These are phyloP conservation scores for Colletotrichum musae DNA, from an alignment of 2,329 filamentous ascomycete species.

Conservation along the genomic window DNA sequence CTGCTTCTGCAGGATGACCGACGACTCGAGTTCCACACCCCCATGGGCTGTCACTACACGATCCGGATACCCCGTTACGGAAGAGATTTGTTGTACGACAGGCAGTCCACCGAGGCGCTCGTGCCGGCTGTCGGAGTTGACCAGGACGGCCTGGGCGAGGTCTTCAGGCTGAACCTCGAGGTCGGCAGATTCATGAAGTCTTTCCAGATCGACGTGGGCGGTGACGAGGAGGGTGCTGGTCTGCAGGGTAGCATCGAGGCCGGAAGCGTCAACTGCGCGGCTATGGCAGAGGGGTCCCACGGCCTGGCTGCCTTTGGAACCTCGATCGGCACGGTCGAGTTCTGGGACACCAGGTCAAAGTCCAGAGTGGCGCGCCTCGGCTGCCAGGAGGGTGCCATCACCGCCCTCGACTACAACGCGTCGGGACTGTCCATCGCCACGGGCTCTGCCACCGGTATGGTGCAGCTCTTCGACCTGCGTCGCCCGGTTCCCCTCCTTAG, in stretches of 20 bases:
- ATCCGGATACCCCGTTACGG: slow-evolving; percentile 95
- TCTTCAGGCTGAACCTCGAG: slow-evolving; percentile 93
- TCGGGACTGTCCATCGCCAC: slow-evolving; percentile 89
- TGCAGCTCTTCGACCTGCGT: slow-evolving; percentile 93
- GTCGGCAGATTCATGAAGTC: slow-evolving; percentile 94
- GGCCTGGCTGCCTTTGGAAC: slow-evolving; percentile 95
- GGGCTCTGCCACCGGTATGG: slow-evolving; percentile 88
- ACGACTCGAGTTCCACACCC: slow-evolving; percentile 92
- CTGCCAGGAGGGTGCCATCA: slow-evolving; percentile 80
- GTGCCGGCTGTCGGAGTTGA: slow-evolving; percentile 92
- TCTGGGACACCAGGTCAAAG: slow-evolving; percentile 92
- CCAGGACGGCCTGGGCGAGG: slow-evolving; percentile 87
- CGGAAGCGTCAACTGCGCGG: slow-evolving; percentile 88
- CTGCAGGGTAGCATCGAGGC: slow-evolving; percentile 89
- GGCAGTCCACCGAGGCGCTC: slow-evolving; percentile 85
- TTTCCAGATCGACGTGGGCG: slow-evolving; percentile 91
- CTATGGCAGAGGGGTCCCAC: slow-evolving; percentile 90
- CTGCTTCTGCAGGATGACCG: slow-evolving; percentile 94
- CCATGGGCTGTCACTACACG: slow-evolving; percentile 87
- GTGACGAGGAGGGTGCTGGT: slow-evolving; percentile 80
- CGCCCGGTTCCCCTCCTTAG: slow-evolving; percentile 87
- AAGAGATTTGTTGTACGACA: slow-evolving; percentile 88
- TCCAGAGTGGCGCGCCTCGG: slow-evolving; percentile 84
- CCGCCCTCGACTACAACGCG: slow-evolving; percentile 87
- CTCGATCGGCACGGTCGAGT: slow-evolving; percentile 93